phyloP scores from a whole-genome alignment of 192 early-diverging fungal genomes.

The Chytriomyces sp. region DNA sequence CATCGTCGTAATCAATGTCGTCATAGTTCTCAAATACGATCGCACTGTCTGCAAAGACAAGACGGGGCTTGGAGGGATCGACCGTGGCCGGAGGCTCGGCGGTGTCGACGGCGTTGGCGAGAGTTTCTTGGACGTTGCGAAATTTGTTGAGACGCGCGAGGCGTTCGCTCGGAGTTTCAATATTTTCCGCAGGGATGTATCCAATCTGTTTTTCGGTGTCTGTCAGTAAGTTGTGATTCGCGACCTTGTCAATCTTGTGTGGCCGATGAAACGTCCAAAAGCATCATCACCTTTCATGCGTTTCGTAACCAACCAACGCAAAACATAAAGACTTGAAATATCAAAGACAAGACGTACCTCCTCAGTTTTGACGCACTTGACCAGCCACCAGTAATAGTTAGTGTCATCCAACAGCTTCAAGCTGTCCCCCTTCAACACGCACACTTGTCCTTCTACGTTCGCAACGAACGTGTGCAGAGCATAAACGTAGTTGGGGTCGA shows the following conservation, averaged over 20 bases:
- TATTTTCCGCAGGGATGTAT: constrained; percentile 88
- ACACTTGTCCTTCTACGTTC: constrained; percentile 82
- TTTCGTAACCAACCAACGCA: background rate
- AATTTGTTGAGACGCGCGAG: constrained; percentile 77
- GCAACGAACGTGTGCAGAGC: constrained; percentile 85
- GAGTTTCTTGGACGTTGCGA: constrained; percentile 62
- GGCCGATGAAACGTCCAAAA: background rate
- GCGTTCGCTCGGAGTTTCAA: constrained; percentile 82
- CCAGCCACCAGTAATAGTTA: constrained; percentile 81
- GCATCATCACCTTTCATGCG: background rate
- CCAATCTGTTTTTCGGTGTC: constrained; percentile 61
- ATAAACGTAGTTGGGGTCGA: constrained; percentile 79
- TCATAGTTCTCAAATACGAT: constrained; percentile 45
- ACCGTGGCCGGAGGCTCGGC: constrained; percentile 26
- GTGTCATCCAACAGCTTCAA: constrained; percentile 79
- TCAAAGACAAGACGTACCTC: constrained; percentile 47
- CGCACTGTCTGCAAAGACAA: constrained; percentile 40
- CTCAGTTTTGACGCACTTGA: constrained; percentile 63
- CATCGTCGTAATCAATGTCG: constrained; percentile 45
- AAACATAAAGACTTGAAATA: background rate
- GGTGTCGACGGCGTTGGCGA: background rate
- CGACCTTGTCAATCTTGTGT: background rate
- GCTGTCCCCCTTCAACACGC: constrained; percentile 76
- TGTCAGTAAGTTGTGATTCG: background rate
- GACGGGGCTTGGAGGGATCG: constrained; percentile 27